Evolutionary conservation across 495 filamentous ascomycete genomes (phyloP).

Genomic region (Parmelia sp.): DNA sequence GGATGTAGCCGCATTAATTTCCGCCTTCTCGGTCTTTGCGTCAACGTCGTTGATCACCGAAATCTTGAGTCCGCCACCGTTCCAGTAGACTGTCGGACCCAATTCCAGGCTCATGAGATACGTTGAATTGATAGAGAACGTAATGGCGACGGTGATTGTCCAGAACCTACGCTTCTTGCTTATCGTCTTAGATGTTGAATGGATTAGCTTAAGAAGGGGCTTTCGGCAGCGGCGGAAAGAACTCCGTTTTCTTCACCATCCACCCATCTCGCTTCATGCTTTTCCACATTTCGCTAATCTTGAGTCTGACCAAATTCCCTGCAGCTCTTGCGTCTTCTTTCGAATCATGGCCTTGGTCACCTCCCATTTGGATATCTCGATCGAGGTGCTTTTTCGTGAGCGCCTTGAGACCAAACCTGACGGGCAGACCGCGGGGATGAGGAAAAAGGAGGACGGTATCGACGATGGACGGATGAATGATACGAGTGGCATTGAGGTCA

Average conservation of each 20-base stretch:
- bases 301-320: slow-evolving; percentile 71
- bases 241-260: slow-evolving; percentile 45
- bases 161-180: background rate
- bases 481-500: slow-evolving; percentile 73
- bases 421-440: slow-evolving; percentile 66
- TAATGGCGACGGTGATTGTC: no score
- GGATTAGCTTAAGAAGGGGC: background rate
- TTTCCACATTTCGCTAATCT: slow-evolving; percentile 60
- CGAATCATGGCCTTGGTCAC: slow-evolving; percentile 70
- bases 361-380: slow-evolving; percentile 70
- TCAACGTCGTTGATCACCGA: background rate
- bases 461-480: slow-evolving; percentile 77
- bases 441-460: slow-evolving; percentile 85
- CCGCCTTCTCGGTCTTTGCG: background rate
- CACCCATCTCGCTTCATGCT: slow-evolving; percentile 58
- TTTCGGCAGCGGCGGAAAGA: slow-evolving; percentile 41
- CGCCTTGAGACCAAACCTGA: slow-evolving; percentile 73
- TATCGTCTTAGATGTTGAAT: background rate
- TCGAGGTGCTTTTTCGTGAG: slow-evolving; percentile 72
- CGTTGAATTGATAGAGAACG: background rate
- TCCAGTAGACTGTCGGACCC: no score
- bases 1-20: background rate
- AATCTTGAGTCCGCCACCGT: background rate
- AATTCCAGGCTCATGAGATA: background rate
- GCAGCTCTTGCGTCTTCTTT: slow-evolving; percentile 83